Evolutionary conservation across 352 stramenopile genomes (phyloP).

Genomic region (Phytophthora sp.): DNA sequence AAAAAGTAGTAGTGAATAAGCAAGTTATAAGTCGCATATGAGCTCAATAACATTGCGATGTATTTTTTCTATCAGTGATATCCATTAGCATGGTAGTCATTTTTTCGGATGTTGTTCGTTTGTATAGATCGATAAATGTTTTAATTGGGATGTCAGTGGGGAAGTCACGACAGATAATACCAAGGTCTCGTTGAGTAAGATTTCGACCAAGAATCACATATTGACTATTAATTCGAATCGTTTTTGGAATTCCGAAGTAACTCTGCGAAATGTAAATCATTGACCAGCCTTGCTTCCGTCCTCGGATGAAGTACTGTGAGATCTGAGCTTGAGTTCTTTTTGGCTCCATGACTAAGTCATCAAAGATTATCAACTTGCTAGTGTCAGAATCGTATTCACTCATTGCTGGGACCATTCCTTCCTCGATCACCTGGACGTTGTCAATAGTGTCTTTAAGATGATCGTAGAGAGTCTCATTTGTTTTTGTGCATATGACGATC

Average conservation of each 20-base stretch:
- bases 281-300: constrained; percentile 3
- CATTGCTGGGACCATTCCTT: constrained; percentile 6
- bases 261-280: constrained; percentile 24
- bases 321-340: constrained; percentile 18
- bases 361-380: constrained; percentile 15
- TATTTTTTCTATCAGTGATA: constrained; percentile 23
- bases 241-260: constrained; percentile 23
- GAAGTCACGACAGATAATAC: constrained; percentile 17
- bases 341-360: background rate
- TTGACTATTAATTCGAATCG: constrained; percentile 15
- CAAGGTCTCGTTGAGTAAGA: constrained; percentile 14
- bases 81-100: constrained; percentile 25
- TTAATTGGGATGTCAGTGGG: constrained; percentile 15
- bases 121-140: constrained; percentile 21
- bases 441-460: constrained; percentile 20
- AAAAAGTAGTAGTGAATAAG: constrained; percentile 4
- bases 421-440: constrained; percentile 11
- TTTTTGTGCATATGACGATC: constrained; percentile 17
- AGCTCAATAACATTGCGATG: constrained; percentile 19
- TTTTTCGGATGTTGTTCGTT: constrained; percentile 8
- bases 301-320: constrained; percentile 8
- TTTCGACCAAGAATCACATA: constrained; percentile 15
- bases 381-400: constrained; percentile 19
- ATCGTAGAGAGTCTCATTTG: constrained; percentile 18
- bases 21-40: constrained; percentile 15